Evolutionary conservation across 2,329 filamentous ascomycete genomes (phyloP), one percentile per base, ranked within the genome.

Genomic region (Aureobasidium sp.): DNA sequence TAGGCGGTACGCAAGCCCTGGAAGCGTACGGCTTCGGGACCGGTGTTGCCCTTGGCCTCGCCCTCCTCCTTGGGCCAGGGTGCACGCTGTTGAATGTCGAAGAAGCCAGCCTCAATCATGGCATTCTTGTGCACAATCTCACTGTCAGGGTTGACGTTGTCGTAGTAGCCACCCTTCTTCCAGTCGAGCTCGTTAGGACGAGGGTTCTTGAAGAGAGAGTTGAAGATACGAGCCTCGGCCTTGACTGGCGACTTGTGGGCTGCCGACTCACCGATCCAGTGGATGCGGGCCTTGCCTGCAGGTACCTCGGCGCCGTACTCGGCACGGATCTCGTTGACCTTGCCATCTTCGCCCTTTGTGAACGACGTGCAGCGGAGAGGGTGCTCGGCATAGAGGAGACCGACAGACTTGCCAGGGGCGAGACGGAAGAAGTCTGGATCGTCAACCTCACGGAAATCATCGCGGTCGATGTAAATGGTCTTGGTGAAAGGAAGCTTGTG

Each of bases 1-100:
- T 95, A 96, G 10, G 87, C 93, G 46, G 93, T 88, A 27, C 93
- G 82, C 80, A 96, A 85, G 2, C 85, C 93, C 79, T 97, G 93
- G 81, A 97, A 97, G 50, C 93, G 81, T 7, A 96, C 87, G 59
- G 90, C 89, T 25, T 84, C 83, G 1, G 86, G 87, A 11, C 71
- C 71, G 19, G 63, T 68, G 65, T 80, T 82, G 11, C 80, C 82
- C 61, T 81, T 76, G 65, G 84, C 80, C 62, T 91, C 89, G 11
- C 88, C 88, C 6, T 84, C 87, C 46, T 86, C 84, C 72, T 88
- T 86, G 1, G 90, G 90, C 90, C 90, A 95, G 6, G 90, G 90
- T 4, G 89, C 90, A 29, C 85, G 78, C 45, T 77, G 74, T 66
- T 78, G 82, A 31, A 97, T 83, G 69, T 95, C 89, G 46, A 89